Conservation (phyloP, 2,329 filamentous ascomycete genomes). For the Sporothrix humicola region DNA sequence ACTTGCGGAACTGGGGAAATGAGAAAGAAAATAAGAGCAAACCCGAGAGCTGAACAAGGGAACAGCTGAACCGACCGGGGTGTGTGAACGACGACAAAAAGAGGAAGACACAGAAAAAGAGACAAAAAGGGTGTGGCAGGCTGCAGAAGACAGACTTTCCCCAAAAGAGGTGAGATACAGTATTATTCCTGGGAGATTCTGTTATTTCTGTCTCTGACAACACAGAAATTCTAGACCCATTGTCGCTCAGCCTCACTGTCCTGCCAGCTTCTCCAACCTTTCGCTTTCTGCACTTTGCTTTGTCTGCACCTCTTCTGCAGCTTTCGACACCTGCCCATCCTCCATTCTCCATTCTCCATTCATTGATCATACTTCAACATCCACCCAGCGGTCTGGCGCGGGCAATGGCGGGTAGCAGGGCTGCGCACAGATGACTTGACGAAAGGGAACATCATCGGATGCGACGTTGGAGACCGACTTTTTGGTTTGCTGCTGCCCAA, state of each 20-base stretch:
- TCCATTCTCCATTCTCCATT: no score
- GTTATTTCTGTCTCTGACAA: slow-evolving; percentile 15
- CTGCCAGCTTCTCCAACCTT: not conserved
- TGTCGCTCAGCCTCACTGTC: slow-evolving; percentile 21
- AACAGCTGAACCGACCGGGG: slow-evolving; percentile 11
- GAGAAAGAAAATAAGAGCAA: not conserved
- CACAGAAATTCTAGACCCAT: slow-evolving; percentile 7
- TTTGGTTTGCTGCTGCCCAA: no score
- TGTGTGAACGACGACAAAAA: no score
- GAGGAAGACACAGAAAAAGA: no score
- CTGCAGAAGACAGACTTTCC: not conserved
- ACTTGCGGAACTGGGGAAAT: slow-evolving; percentile 15
- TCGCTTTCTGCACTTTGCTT: no score
- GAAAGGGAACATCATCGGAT: no score
- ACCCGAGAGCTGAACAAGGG: not conserved
- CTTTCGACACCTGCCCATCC: no score
- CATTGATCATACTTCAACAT: no score
- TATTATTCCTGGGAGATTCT: not conserved
- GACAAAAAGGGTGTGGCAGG: no score
- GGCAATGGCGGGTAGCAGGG: not conserved
- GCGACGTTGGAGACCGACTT: no score
- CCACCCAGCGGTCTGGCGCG: not conserved
- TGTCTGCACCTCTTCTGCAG: no score
- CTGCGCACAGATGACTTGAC: no score
- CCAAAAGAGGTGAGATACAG: not conserved